Evolutionary conservation across 768 basidiomycete species (phyloP), one percentile per base, ranked within the genome.

Genomic region (Pisolithus tinctorius): DNA sequence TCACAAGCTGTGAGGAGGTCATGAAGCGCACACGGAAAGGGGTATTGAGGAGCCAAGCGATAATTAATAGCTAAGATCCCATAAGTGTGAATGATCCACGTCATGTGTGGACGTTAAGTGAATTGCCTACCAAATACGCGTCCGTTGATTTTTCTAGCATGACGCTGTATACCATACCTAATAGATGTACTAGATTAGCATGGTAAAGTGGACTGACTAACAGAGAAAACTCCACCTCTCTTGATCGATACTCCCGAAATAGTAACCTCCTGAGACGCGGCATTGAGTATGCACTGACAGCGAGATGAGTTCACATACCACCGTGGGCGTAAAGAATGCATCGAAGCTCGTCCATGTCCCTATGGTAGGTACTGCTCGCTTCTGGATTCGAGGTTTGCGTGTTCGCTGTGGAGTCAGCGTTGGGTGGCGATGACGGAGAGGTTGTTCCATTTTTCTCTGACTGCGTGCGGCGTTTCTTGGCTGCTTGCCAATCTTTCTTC

Each of bases 41-140:
- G 95, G 60, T 95, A 98, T 68, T 97, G 95, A 0, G 95, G 95
- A 13, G 94, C 88, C n/a, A 94, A 79, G 37, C 87, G 79, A 60
- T 90, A 90, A 56, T 87, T 86, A 49, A 90, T 75, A 52, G 86
- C 86, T 88, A 53, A 10, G 30, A 13, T 47, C 57, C 60, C 57
- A 49, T 68, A 27, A 39, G 48, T 36, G n/a, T 45, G 55, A 20
- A 51, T 38, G 8, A 44, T 13, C 29, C 13, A 29, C 39, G 46
- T 2, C 17, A 8, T 17, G 6, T 4, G 3, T n/a, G 45, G 4
- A 2, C 26, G 10, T 26, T 11, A 46, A 23, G 34, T 36, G 16
- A 27, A 53, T 23, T 20, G 61, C 76, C 39, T 60, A 83, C 84
- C 81, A 60, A 95, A 90, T 11, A 91, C 87, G 45, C 95, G 80